Percentiles rank a stretch among this genome's conserved stretches.
Conservation (phyloP, 805 yeast genomes). For the Candida odintsovae region DNA sequence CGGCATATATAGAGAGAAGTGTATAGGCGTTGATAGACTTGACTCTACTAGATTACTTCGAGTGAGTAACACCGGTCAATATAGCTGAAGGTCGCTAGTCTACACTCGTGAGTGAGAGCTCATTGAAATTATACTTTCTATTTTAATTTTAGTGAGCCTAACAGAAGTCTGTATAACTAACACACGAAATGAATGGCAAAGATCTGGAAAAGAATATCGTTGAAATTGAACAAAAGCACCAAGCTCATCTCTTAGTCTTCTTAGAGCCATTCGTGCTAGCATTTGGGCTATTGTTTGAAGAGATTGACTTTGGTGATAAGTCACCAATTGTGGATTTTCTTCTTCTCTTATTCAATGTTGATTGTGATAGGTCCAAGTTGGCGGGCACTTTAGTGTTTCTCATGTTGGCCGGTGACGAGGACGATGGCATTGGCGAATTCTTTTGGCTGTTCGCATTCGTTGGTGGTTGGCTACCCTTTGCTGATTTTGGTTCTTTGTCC, state of each 20-base stretch:
- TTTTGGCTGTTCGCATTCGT: background rate
- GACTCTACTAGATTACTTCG: no score
- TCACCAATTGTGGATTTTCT: slow-evolving; percentile 22
- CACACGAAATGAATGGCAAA: no score
- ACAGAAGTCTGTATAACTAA: no score
- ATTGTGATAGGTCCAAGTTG: slow-evolving; percentile 27
- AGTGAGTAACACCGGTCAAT: no score
- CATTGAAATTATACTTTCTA: no score
- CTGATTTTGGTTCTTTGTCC: background rate
- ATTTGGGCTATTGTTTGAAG: slow-evolving; percentile 11
- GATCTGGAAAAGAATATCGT: background rate
- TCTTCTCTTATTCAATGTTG: slow-evolving; percentile 30
- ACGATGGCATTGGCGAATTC: slow-evolving; percentile 1
- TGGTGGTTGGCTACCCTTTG: background rate
- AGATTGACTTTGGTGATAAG: slow-evolving; percentile 18
- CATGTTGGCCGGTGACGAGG: background rate
- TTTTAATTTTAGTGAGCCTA: no score
- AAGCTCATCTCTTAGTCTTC: slow-evolving; percentile 1
- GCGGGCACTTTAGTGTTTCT: slow-evolving; percentile 12
- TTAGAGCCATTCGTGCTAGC: background rate
- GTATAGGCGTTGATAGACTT: no score
- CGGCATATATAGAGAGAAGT: no score
- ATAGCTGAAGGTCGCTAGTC: no score
- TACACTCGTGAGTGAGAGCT: no score
- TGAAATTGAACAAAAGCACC: background rate